Evolutionary conservation across 805 yeast genomes (phyloP).

Genomic region (Yarrowia sp.): DNA sequence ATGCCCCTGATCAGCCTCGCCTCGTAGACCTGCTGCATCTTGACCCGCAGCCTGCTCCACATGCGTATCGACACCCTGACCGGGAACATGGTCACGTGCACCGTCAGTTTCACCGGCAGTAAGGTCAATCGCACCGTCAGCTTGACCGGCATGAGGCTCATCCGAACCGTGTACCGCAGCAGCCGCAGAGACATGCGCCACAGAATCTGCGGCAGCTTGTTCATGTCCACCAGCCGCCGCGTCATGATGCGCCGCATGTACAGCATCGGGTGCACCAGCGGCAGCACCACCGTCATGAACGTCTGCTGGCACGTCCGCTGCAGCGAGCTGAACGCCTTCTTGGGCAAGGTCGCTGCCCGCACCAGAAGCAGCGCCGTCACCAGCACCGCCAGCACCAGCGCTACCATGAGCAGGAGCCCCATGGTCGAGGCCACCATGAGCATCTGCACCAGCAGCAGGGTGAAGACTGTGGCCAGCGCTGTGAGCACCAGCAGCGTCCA

Average conservation of each 20-base stretch:
- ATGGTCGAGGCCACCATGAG: not conserved
- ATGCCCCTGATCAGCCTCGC: conserved; percentile 13
- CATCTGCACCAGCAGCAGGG: conserved; percentile 19
- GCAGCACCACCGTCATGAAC: conserved; percentile 17
- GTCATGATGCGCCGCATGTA: conserved; percentile 18
- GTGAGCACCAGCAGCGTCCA: not conserved
- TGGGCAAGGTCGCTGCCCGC: conserved; percentile 2
- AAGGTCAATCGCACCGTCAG: conserved; percentile 12
- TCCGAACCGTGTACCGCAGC: conserved; percentile 14
- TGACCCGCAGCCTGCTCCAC: conserved; percentile 18
- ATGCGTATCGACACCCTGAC: conserved; percentile 10
- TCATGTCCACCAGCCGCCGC: not conserved
- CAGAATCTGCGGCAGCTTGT: conserved; percentile 21
- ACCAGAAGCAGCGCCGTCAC: not conserved
- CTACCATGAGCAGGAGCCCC: not conserved
- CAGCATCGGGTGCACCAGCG: conserved; percentile 24
- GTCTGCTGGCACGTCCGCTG: conserved; percentile 7
- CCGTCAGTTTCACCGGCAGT: conserved; percentile 17
- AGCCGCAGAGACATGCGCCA: conserved; percentile 16
- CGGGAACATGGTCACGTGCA: conserved; percentile 18
- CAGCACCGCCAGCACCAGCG: not conserved
- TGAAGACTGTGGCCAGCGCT: not conserved
- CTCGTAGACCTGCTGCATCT: conserved; percentile 17
- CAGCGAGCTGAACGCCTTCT: not conserved
- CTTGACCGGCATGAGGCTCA: conserved; percentile 13